phyloP scores from a whole-genome alignment of 345 rosid genomes.

The Dipteronia dyeriana region DNA sequence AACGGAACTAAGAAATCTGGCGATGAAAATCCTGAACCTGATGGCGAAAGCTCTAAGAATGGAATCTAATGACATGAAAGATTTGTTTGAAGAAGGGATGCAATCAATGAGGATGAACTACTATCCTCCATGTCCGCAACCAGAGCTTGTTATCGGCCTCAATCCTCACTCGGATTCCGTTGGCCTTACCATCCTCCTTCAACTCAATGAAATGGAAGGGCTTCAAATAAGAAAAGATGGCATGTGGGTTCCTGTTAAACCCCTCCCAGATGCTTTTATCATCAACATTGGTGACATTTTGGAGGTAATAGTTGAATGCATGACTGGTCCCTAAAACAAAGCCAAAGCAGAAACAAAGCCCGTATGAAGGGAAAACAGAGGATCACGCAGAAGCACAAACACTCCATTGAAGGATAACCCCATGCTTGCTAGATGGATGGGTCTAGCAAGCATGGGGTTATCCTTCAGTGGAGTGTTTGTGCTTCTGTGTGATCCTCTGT shows the following conservation, averaged over 20 bases:
- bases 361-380: no score
- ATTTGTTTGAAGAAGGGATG: slow-evolving; percentile 16
- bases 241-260: slow-evolving; percentile 19
- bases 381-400: no score
- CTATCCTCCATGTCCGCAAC: slow-evolving; percentile 40
- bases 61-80: slow-evolving; percentile 10
- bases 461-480: no score
- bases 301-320: slow-evolving; percentile 6
- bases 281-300: slow-evolving; percentile 24
- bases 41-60: slow-evolving; percentile 20
- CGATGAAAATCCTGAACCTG: slow-evolving; percentile 17
- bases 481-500: no score
- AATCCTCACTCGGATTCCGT: slow-evolving; percentile 31
- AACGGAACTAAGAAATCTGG: slow-evolving; percentile 9
- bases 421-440: no score
- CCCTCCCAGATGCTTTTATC: slow-evolving; percentile 22
- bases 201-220: slow-evolving; percentile 26
- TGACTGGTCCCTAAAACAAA: no score
- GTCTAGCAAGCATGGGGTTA: no score
- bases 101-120: slow-evolving; percentile 23
- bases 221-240: slow-evolving; percentile 28
- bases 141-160: slow-evolving; percentile 37
- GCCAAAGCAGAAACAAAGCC: no score
- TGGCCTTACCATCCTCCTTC: slow-evolving; percentile 22
- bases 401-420: no score